Evolutionary conservation across 2,329 filamentous ascomycete genomes (phyloP).

Genomic region (Didymella lethalis): DNA sequence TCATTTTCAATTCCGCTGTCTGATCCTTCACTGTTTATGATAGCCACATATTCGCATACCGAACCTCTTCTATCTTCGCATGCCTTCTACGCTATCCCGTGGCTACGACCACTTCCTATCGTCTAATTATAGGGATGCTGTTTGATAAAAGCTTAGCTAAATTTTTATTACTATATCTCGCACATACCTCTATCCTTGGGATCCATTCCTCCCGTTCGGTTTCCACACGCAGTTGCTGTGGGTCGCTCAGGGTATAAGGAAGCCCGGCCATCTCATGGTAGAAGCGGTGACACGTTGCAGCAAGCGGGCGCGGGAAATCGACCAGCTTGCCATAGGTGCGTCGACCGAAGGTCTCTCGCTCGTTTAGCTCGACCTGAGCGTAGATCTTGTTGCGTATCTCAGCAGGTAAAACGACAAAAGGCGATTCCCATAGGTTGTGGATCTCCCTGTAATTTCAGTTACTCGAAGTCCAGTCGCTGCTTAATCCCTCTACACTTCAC

Average conservation of each 20-base stretch:
- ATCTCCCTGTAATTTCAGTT: not conserved
- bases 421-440: not conserved
- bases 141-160: too few relatives aligned
- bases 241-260: not conserved
- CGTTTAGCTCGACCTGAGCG: not conserved
- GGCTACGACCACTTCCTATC: too few relatives aligned
- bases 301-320: not conserved
- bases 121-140: too few relatives aligned
- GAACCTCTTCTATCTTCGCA: too few relatives aligned
- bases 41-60: too few relatives aligned
- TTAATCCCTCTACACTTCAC: not conserved
- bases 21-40: too few relatives aligned
- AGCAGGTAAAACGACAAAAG: not conserved
- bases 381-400: conserved; percentile 1
- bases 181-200: not conserved
- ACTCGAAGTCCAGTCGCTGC: not conserved
- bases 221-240: not conserved
- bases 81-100: too few relatives aligned
- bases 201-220: not conserved
- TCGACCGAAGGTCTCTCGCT: not conserved
- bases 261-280: not conserved
- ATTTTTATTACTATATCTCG: too few relatives aligned
- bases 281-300: not conserved
- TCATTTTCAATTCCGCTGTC: too few relatives aligned
- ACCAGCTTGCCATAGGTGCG: not conserved